These are phyloP conservation scores for Barnettozyma californica DNA, from an alignment of 805 yeast species.

Conservation along the genomic window DNA sequence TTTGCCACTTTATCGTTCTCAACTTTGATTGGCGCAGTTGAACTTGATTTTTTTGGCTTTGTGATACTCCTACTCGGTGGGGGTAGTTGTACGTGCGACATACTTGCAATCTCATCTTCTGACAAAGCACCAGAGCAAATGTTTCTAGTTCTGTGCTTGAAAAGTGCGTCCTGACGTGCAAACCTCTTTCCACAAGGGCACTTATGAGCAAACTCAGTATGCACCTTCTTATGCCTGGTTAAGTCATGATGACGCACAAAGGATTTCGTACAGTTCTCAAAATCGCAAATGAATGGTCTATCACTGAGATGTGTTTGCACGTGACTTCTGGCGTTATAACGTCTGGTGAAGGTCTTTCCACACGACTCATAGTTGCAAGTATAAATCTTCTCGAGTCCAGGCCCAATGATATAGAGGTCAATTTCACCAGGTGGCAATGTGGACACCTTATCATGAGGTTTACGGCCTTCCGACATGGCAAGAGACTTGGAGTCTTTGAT, in stretches of 20 bases:
- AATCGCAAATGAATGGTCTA: constrained; percentile 78
- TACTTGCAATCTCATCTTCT: constrained; percentile 1
- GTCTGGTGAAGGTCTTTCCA: constrained; percentile 76
- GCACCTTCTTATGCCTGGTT: constrained; percentile 84
- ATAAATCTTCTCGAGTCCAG: constrained; percentile 65
- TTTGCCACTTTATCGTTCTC: constrained; percentile 10
- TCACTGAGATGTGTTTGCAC: constrained; percentile 95
- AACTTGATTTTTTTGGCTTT: constrained; percentile 14
- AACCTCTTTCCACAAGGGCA: constrained; percentile 96
- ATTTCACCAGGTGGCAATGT: constrained; percentile 85
- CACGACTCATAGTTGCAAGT: constrained; percentile 75
- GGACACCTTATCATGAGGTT: constrained; percentile 35
- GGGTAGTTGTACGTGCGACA: background rate
- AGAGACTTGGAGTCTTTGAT: constrained; percentile 13
- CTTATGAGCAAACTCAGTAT: constrained; percentile 59
- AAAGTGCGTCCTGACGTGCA: constrained; percentile 50
- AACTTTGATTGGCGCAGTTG: background rate
- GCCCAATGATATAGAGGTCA: constrained; percentile 78
- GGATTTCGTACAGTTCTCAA: constrained; percentile 62
- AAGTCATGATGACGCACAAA: constrained; percentile 96
- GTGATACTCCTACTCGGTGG: constrained; percentile 10
- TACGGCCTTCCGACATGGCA: constrained; percentile 15
- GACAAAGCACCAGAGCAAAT: constrained; percentile 70
- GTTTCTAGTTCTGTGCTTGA: constrained; percentile 42
- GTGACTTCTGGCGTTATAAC: constrained; percentile 91